Conservation (phyloP, 169 alveolate species). For the Plasmodium vivax region DNA sequence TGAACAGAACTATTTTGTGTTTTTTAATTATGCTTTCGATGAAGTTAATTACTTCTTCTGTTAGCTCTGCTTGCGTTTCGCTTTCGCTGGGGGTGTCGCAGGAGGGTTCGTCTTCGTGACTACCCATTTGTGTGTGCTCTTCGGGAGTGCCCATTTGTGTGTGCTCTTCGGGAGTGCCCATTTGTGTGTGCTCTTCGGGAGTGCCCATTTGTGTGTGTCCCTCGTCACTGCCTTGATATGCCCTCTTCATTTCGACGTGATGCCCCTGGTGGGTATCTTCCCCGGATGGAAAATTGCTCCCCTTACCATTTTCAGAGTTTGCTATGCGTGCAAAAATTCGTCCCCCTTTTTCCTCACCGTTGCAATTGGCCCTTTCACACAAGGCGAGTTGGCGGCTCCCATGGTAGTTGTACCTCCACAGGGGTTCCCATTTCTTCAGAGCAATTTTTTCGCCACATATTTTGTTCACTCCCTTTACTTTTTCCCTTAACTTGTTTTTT, state of each 20-base stretch:
- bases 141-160: too few species aligned
- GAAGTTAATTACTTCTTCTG: conserved; percentile 26
- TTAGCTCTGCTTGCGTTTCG: conserved; percentile 16
- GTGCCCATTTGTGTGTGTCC: too few species aligned
- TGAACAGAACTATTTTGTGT: conserved; percentile 81
- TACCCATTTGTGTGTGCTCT: not conserved
- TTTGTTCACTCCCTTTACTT: not conserved
- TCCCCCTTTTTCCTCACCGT: not conserved
- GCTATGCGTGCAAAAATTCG: not conserved
- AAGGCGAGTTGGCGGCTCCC: not conserved
- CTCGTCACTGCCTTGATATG: not conserved
- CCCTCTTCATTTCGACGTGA: not conserved
- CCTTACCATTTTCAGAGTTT: not conserved
- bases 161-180: not conserved
- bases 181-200: not conserved
- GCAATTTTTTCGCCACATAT: not conserved
- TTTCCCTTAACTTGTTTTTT: not conserved
- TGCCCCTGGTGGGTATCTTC: not conserved
- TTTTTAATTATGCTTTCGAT: conserved; percentile 76
- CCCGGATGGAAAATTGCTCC: not conserved
- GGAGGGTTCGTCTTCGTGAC: not conserved
- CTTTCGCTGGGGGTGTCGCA: not conserved
- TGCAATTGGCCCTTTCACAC: not conserved
- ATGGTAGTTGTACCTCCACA: not conserved
- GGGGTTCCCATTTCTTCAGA: not conserved